Evolutionary conservation across 129 eudicot genomes (phyloP), one percentile per base, ranked within the genome.

Genomic region (Helichrysum umbraculigerum): DNA sequence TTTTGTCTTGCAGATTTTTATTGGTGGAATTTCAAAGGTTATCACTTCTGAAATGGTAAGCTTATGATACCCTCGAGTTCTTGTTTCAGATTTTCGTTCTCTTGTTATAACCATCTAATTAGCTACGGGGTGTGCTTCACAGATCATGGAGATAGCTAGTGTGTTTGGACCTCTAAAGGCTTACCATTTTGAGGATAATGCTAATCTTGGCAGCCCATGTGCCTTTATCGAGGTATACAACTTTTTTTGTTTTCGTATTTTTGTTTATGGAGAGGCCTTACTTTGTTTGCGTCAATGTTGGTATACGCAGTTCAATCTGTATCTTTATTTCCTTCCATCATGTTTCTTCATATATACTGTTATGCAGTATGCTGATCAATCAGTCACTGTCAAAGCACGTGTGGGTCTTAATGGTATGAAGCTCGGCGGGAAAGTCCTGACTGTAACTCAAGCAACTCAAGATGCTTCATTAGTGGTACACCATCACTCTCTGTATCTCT

Each of bases 321-420:
- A 71, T 44, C 14, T 64, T 5, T 16, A 47, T 19, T 19, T 14
- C 9, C 63, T 57, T 73, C 2, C 6, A 50, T 67, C 70, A 33
- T 54, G 29, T 70, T 61, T 59, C 32, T 58, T 81, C 68, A 37
- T 20, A 70, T 44, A 19, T 17, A 17, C 19, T 70, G 57, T 79
- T 72, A 42, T 88, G 72, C 83, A 95, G 99, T 95, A 89, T 86
- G 86, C 75, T 75, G 99, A 95, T 77, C 96, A 89, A 72, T 78
- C 96, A 29, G 88, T 91, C 37, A 89, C 96, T 50, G 72, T 77
- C 47, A 95, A 91, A 85, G 97, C 99, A 33, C 91, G 99, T 85
- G 96, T 87, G 71, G 97, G 92, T 62, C 89, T 95, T 65, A 95
- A 91, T 81, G 99, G 99, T 57, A 84, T 95, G 96, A 95, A 70